Conservation (phyloP, 225 moss, liverwort and hornwort genomes). For the Asterella californica region DNA sequence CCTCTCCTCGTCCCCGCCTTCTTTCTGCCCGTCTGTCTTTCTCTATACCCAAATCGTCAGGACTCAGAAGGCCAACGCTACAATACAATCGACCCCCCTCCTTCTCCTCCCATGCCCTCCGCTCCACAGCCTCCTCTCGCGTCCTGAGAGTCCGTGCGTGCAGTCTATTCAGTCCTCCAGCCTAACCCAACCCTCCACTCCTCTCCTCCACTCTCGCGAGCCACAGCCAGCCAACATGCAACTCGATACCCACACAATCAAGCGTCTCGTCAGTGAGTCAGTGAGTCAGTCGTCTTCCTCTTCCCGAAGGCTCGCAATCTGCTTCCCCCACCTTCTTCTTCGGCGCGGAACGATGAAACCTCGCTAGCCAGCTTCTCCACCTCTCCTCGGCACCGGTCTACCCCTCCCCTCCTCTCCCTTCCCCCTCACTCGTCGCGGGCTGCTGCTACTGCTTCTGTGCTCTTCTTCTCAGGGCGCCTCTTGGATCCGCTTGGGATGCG, state of each 20-base stretch:
- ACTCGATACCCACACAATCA: too few species aligned
- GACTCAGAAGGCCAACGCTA: neutral
- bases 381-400: neutral
- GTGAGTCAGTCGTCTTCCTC: neutral
- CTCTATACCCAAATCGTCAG: neutral
- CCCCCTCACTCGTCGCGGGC: neutral
- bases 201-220: neutral
- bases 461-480: neutral
- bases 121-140: neutral
- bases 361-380: too few species aligned
- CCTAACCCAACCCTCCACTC: neutral
- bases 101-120: neutral
- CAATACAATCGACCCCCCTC: neutral
- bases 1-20: neutral
- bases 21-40: neutral
- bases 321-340: neutral
- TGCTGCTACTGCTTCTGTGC: neutral
- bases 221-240: neutral
- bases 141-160: too few species aligned
- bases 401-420: neutral
- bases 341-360: conserved; percentile 4
- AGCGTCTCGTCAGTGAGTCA: neutral
- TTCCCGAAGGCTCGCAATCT: neutral
- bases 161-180: neutral
- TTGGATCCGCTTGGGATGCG: too few species aligned